phyloP scores from a whole-genome alignment of 2,329 filamentous ascomycete genomes.

The Ophiognomonia clavigignenti-juglandacearum region DNA sequence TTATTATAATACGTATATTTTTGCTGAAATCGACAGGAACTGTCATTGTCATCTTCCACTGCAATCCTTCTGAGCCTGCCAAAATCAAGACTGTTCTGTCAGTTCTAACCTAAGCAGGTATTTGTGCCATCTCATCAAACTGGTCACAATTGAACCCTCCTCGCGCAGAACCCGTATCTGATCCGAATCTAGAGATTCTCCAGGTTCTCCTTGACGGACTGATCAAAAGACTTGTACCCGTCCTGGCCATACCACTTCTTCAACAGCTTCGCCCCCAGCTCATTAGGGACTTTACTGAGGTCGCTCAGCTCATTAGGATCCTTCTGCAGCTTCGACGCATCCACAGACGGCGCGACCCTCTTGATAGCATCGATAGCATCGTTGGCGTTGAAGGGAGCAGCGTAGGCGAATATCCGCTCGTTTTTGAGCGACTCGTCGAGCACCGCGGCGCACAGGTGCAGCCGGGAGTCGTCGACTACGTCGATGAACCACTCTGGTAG shows the following conservation, averaged over 20 bases:
- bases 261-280: slow-evolving; percentile 11
- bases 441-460: slow-evolving; percentile 3
- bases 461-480: background rate
- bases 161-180: too few relatives aligned
- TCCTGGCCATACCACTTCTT: slow-evolving; percentile 19
- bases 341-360: background rate
- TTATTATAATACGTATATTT: too few relatives aligned
- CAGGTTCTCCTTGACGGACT: slow-evolving; percentile 5
- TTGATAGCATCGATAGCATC: background rate
- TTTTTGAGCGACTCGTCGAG: slow-evolving; percentile 6
- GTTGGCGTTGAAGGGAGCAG: background rate
- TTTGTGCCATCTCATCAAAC: too few relatives aligned
- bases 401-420: slow-evolving; percentile 5
- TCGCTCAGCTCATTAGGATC: slow-evolving; percentile 1
- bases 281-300: slow-evolving; percentile 2
- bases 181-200: too few relatives aligned
- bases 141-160: too few relatives aligned
- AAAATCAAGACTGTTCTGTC: too few relatives aligned
- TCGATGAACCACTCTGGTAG: background rate
- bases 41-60: too few relatives aligned
- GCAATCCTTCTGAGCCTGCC: too few relatives aligned
- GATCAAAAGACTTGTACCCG: slow-evolving; percentile 11
- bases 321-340: background rate
- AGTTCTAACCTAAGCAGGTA: too few relatives aligned
- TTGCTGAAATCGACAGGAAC: too few relatives aligned